Percentiles rank a stretch among this genome's conserved stretches.
Conservation (phyloP, 805 yeast genomes). For the Kuraishia borneana region DNA sequence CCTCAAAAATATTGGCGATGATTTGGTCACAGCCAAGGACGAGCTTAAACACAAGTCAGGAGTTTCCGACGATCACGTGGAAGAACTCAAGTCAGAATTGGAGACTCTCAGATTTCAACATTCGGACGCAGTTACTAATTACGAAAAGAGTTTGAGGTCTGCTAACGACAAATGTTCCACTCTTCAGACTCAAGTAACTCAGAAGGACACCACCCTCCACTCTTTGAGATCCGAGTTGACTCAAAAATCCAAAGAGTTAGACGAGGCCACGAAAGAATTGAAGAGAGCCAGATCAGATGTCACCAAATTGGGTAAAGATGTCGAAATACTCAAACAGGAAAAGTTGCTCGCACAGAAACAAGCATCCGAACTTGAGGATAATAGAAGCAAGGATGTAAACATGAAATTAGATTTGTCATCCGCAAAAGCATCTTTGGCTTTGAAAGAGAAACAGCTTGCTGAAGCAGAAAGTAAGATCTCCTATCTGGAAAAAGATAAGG, state of each 20-base stretch:
- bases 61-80: slow-evolving; percentile 6
- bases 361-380: slow-evolving; percentile 25
- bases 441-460: slow-evolving; percentile 29
- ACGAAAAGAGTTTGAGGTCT: slow-evolving; percentile 13
- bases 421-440: slow-evolving; percentile 28
- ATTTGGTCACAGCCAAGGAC: slow-evolving; percentile 61
- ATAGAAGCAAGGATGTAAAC: slow-evolving; percentile 28
- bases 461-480: slow-evolving; percentile 25
- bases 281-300: slow-evolving; percentile 18
- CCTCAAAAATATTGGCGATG: slow-evolving; percentile 69
- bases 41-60: slow-evolving; percentile 27
- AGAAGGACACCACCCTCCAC: not conserved
- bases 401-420: slow-evolving; percentile 38
- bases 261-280: slow-evolving; percentile 14
- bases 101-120: slow-evolving; percentile 22
- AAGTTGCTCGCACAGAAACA: slow-evolving; percentile 15
- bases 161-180: not conserved
- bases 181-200: not conserved
- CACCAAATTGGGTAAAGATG: slow-evolving; percentile 16
- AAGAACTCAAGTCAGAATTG: slow-evolving; percentile 13
- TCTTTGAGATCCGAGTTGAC: slow-evolving; percentile 7
- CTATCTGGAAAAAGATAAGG: slow-evolving; percentile 26
- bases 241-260: slow-evolving; percentile 9
- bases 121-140: slow-evolving; percentile 21
- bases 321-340: slow-evolving; percentile 23